Base-by-base conservation (phyloP, 2,329 filamentous ascomycete species). In the Ramularia collo-cygni region DNA sequence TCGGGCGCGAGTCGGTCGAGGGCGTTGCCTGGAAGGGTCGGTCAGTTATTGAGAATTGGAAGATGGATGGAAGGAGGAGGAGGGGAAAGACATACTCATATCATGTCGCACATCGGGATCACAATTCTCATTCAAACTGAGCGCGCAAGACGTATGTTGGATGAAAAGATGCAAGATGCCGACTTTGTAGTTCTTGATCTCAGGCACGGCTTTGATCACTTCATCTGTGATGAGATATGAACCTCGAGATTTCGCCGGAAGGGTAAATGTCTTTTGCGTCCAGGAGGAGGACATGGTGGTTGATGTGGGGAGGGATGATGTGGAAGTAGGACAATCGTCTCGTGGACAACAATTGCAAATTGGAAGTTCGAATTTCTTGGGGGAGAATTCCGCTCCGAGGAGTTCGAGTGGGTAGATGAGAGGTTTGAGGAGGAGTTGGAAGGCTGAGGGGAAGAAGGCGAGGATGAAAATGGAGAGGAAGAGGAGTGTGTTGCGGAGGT, bases 41-140 rank as follows among this genome's bases (percentile, higher is more conserved):
- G 21, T 24, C 21, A 24, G 21, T 24, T 6, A 24, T 6, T 6
- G 10, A 10, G 21, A 10, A 10, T 6, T 6, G 21, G 21, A 24
- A 24, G 21, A n/a, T n/a, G 21, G 21, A 10, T 24, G 21, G 21
- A 24, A 24, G 21, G n/a, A 6, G 21, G 21, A 6, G 21, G 21
- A 24, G 10, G 21, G 21, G 21, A 24, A 6, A 6, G 21, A 24
- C 21, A 10, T 10, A 24, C 30, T 33, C 95, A 64, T 98, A 88
- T 28, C 75, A 76, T 16, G 75, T 75, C 54, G 88, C n/a, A 98
- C 92, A 66, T 93, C 86, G 32, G 69, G 64, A 59, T 89, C 86
- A 69, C 71, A 83, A 68, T 96, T 96, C 74, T 98, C 92, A 61
- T 98, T 98, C 55, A 98, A 69, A 44, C 79, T 85, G 38, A 98